Evolutionary conservation across 2,329 filamentous ascomycete genomes (phyloP).

Genomic region (Xylaria sp.): DNA sequence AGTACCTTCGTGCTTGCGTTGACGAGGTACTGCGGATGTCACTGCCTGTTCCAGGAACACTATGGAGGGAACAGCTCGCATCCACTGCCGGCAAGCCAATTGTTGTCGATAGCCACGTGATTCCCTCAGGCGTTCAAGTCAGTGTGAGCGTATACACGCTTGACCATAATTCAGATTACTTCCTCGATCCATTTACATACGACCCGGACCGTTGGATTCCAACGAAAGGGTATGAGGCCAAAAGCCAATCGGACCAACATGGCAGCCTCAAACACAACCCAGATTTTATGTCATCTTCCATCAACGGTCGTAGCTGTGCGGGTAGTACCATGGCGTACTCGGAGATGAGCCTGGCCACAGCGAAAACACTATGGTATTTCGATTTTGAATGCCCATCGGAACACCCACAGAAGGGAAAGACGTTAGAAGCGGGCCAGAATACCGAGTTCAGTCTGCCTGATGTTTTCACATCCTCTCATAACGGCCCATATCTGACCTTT

Average conservation of each 20-base stretch:
- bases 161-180: conserved; percentile 13
- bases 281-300: conserved; percentile 16
- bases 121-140: conserved; percentile 10
- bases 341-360: neutral
- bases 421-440: neutral
- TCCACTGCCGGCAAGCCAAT: neutral
- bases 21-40: conserved; percentile 16
- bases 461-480: too few relatives aligned
- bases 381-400: neutral
- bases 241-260: too few relatives aligned
- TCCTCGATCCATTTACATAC: conserved; percentile 11
- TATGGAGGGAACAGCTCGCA: conserved; percentile 15
- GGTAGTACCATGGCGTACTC: conserved; percentile 15
- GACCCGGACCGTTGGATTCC: conserved; percentile 12
- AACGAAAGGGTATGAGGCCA: too few relatives aligned
- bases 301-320: conserved; percentile 1
- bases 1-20: conserved; percentile 19
- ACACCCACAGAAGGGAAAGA: too few relatives aligned
- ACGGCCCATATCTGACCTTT: too few relatives aligned
- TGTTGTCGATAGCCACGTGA: conserved; percentile 7
- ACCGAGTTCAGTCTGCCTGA: too few relatives aligned
- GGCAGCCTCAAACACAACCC: neutral
- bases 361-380: conserved; percentile 9
- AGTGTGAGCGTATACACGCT: conserved; percentile 19
- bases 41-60: neutral